These are phyloP conservation scores for Pontederia paniculata DNA, from an alignment of 176 grass and related monocot genomes.

Conservation along the genomic window DNA sequence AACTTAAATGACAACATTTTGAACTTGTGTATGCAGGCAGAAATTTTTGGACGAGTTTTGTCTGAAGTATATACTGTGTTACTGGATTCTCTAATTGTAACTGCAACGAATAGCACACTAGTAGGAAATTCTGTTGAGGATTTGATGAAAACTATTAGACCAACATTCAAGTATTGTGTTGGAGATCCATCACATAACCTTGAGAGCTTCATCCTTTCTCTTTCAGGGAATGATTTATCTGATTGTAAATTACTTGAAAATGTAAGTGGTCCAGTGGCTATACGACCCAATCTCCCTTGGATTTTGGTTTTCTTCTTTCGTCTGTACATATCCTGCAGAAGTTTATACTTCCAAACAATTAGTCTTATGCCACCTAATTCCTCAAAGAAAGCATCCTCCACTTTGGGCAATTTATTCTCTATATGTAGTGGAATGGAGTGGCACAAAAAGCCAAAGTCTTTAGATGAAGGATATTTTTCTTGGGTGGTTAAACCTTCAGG, in stretches of 20 bases:
- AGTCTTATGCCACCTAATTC: conserved; percentile 71
- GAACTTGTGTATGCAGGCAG: conserved; percentile 33
- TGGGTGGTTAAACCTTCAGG: conserved; percentile 53
- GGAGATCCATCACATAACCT: conserved; percentile 36
- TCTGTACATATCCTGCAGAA: conserved; percentile 64
- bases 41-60: conserved; percentile 70
- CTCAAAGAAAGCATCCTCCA: conserved; percentile 57
- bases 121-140: conserved; percentile 72
- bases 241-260: conserved; percentile 26
- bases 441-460: conserved; percentile 40
- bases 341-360: conserved; percentile 58
- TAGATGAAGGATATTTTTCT: conserved; percentile 61
- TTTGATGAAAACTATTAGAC: conserved; percentile 46
- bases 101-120: conserved; percentile 59
- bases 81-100: conserved; percentile 59
- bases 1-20: conserved; percentile 18
- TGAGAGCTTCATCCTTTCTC: conserved; percentile 33
- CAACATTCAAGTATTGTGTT: conserved; percentile 53
- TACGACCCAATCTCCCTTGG: conserved; percentile 39
- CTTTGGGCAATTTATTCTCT: conserved; percentile 46
- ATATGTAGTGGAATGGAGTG: conserved; percentile 61
- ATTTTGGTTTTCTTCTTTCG: conserved; percentile 56
- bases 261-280: conserved; percentile 17
- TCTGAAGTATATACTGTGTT: conserved; percentile 60
- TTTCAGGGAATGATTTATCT: conserved; percentile 23